Base-by-base conservation (phyloP, 2,329 filamentous ascomycete species). In the Leptographium wingfieldii region DNA sequence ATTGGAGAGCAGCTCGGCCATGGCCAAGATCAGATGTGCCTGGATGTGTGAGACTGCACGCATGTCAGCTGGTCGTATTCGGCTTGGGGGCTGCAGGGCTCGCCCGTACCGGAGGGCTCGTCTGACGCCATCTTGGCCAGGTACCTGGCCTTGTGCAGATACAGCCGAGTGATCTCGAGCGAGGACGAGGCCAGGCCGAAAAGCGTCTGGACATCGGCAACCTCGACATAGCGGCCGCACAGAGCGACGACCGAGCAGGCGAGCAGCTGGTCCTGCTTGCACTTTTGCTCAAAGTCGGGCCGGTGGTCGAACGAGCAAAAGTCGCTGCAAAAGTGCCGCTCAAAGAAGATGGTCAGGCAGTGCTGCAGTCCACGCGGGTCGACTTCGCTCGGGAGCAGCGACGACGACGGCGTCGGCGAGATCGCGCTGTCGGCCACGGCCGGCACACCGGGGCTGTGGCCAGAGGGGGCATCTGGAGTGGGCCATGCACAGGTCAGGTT, bases 271-370 rank as follows among this genome's bases (percentile, higher is more conserved):
- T 65, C 33, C 3, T 63, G 56, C 0, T n/a, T n/a, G 40, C 60
- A 66, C 55, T 64, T 63, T 2, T 27, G 25, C 29, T 67, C 63
- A 52, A 67, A 65, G 25, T 66, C 64, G 1, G 65, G 64, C 3
- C 63, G 59, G n/a, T 63, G 58, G 51, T 63, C 61, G 52, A 66
- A 67, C 6, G 64, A 65, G 57, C 65, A 65, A 51, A 67, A 67
- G 33, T 66, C 63, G 40, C 14, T 63, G 6, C 59, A 59, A 58
- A 67, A 66, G 56, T 67, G 65, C 1, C 62, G 61, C 31, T 60
- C 62, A 46, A 65, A 66, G 27, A 67, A 67, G 27, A 64, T 48
- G 31, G 57, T 57, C 10, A 63, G 33, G 25, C 62, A 63, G 16
- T 52, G 49, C 25, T 49, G 51, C 35, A 63, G 59, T 2, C 27